Base-by-base conservation (phyloP, 345 rosid genomes). In the Orychophragmus violaceus region DNA sequence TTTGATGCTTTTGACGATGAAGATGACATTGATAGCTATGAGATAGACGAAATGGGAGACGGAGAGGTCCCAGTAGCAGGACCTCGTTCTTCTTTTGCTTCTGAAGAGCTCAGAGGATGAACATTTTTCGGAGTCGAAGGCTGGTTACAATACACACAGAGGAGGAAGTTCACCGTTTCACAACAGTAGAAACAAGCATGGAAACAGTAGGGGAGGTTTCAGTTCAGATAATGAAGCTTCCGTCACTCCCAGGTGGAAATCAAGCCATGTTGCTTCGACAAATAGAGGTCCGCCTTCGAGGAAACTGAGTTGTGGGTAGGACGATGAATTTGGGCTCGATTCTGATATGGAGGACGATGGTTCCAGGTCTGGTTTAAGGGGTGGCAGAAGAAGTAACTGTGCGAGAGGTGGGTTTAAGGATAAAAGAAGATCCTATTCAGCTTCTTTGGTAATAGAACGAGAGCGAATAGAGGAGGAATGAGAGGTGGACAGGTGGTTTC, bases 1-100 rank as follows among this genome's bases (percentile, higher is more conserved):
- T 94, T 94, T 80, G 87, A 94, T 78, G 99, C 90, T 83, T 88
- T 88, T 74, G 96, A 84, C 18, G 97, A 93, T 66, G 91, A 82
- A 74, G 99, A 94, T 82, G 95, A 90, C 55, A 69, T 94, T 62
- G 91, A 91, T 69, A 85, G 88, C 82, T 91, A 91, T 37, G 99
- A 91, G 82, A 65, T 94, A 41, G 99, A 90, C 25, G 71, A 81
- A 45, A 50, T 63, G 35, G 78, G 51, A 57, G 71, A 56, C 53
- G 68, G 63, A 50, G 76, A 82, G 9, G 69, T 73, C 27, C 66
- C 76, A 5, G 39, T 17, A 74, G 33, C n/a, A n/a, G n/a, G n/a
- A n/a, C n/a, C n/a, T n/a, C n/a, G n/a, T n/a, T n/a, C 72, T 41
- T 60, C 68, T 33, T 60, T 61, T 41, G 65, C 81, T 44, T 27